A percentile compares a stretch with the other conserved stretches of the same genome.
Conservation (phyloP, 2,329 filamentous ascomycete genomes). For the Lachnellula hyalina region DNA sequence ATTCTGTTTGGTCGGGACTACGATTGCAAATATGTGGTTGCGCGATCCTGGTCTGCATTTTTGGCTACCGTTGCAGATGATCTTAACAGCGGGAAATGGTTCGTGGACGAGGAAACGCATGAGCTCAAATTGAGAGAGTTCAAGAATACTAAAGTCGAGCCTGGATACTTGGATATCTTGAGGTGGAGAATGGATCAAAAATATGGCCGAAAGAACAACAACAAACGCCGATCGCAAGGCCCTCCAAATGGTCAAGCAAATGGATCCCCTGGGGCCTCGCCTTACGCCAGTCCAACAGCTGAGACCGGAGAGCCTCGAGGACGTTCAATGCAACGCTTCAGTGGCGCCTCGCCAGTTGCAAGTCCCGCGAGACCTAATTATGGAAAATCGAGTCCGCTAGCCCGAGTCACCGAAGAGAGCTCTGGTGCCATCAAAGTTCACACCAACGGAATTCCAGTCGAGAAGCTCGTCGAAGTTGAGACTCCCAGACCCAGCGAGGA, state of each 20-base stretch:
- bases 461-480: constrained; percentile 32
- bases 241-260: constrained; percentile 28
- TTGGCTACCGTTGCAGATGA: constrained; percentile 86
- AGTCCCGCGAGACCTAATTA: constrained; percentile 62
- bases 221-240: constrained; percentile 48
- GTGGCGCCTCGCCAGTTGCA: constrained; percentile 54
- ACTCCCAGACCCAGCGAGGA: constrained; percentile 30
- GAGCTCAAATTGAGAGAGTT: constrained; percentile 93
- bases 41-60: constrained; percentile 85
- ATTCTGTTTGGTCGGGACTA: constrained; percentile 97
- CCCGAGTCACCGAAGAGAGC: constrained; percentile 67
- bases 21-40: constrained; percentile 96
- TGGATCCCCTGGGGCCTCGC: constrained; percentile 47
- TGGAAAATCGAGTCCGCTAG: constrained; percentile 66
- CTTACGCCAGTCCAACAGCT: constrained; percentile 61
- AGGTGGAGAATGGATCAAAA: constrained; percentile 96
- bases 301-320: constrained; percentile 60
- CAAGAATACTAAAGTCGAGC: constrained; percentile 82
- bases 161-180: constrained; percentile 88
- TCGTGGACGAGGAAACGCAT: constrained; percentile 83
- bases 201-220: constrained; percentile 56
- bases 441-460: constrained; percentile 21
- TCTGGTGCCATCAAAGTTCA: constrained; percentile 22
- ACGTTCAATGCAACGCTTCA: constrained; percentile 65
- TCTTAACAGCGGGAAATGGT: constrained; percentile 81